Base-by-base conservation (phyloP, 2,329 filamentous ascomycete genomes). In the Rutstroemia sp. region DNA sequence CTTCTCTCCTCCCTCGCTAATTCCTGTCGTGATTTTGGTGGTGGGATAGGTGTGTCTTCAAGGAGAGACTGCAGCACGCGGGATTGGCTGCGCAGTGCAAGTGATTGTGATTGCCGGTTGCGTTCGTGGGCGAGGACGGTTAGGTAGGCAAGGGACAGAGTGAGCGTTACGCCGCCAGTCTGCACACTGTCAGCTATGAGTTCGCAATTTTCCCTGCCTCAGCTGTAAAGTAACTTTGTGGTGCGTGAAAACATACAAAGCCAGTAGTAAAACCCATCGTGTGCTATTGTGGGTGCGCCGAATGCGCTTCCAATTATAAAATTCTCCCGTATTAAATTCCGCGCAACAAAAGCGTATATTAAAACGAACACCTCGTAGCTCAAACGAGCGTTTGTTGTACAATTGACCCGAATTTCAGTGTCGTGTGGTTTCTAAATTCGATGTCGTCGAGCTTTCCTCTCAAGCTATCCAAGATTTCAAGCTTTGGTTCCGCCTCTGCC, bases 151-250 rank as follows among this genome's bases (percentile, higher is more conserved):
- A 88, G 68, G 45, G 84, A 85, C 59, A 89, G 81, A 49, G 88
- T 91, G 59, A 92, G 76, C 62, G 88, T 87, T 56, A 90, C 81
- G 63, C 88, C 88, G 67, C 87, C 85, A 62, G 87, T 82, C 87
- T 92, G 23, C 16, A 42, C 10, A n/a, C 9, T 42, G 18, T n/a
- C 39, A 42, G 16, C 16, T 42, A 19, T n/a, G 39, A 18, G 12
- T 34, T 12, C 30, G 30, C 30, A 34, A 12, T 12, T 34, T 12
- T 5, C 30, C 10, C 30, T 34, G 10, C 10, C 30, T 34, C 30
- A 34, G 30, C 10, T 34, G 30, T 10, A 12, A 34, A 34, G 30
- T 12, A 12, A 12, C 10, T 12, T 30, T 30, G 27, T 30, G 27
- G 27, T 34, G 23, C 12, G 37, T 23, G 25, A 50, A 52, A 53